Base-by-base conservation (phyloP, 1,139 yeast species). In the Hansenula sp. region DNA sequence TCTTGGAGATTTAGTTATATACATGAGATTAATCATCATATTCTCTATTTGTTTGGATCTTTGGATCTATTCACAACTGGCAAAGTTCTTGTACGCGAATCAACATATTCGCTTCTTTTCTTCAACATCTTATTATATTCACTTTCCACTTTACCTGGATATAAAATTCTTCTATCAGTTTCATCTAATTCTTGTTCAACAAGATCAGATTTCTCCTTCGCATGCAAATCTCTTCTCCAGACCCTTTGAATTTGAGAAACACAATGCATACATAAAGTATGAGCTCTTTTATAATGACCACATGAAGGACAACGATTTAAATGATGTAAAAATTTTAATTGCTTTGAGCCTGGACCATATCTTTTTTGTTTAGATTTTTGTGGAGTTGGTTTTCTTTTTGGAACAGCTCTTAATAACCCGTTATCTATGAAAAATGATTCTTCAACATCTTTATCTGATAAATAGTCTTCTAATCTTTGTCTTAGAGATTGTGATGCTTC, bases 221-320 rank as follows among this genome's bases (percentile, higher is more conserved):
- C 60, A 42, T 67, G 63, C 49, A 72, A 70, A 52, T 71, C 72
- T 56, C 72, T 69, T 56, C 78, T 83, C 84, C 96, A 86, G 43
- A 86, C 73, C 44, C 76, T 70, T 61, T 79, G 83, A 58, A 91
- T 85, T 62, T 89, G 93, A 34, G 77, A 80, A 50, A 89, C 91
- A 67, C 99, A 91, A 61, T 86, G 79, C 96, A 89, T 89, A 67
- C 99, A 91, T 63, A 91, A 74, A 45, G 90, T 81, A 64, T 91
- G 96, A 2, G 94, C 81, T 60, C 97, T 76, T 67, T 91, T 91
- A 55, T 81, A 85, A 51, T 87, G 86, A 36, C 99, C 99, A 68
- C 99, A 93, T 1, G 96, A 85, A 5, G 98, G 96, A 64, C 99
- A 93, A 62, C 96, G 78, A 51, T 85, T 88, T 56, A 93, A 70